A percentile compares a stretch with the other conserved stretches of the same genome.
These are phyloP conservation scores for Mycosphaerella sp. DNA, from an alignment of 2,329 filamentous ascomycete species.

Conservation along the genomic window DNA sequence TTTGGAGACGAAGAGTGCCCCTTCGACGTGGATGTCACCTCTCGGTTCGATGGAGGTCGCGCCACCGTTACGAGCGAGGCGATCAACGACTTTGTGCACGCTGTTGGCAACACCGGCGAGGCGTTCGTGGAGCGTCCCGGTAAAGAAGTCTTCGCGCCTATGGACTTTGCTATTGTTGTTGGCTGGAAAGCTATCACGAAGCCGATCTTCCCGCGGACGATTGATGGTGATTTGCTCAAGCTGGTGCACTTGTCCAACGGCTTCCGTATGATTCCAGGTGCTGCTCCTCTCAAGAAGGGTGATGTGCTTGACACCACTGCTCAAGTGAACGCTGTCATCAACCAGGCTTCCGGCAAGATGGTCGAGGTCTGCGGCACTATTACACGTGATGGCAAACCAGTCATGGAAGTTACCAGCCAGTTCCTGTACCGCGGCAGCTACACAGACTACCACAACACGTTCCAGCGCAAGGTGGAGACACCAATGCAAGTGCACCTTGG, in stretches of 20 bases:
- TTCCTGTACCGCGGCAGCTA: slow-evolving; percentile 94
- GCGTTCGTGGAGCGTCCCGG: slow-evolving; percentile 94
- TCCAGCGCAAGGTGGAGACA: slow-evolving; percentile 94
- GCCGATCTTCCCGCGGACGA: slow-evolving; percentile 94
- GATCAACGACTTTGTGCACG: slow-evolving; percentile 98
- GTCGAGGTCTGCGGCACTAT: slow-evolving; percentile 99
- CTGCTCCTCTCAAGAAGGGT: slow-evolving; percentile 89
- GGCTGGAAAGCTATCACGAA: slow-evolving; percentile 87
- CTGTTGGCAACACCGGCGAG: slow-evolving; percentile 94
- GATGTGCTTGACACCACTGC: slow-evolving; percentile 89
- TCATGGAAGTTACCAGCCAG: slow-evolving; percentile 98
- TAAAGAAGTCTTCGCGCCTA: slow-evolving; percentile 89
- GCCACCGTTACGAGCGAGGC: slow-evolving; percentile 82
- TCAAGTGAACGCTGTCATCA: slow-evolving; percentile 95
- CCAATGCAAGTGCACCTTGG: slow-evolving; percentile 87
- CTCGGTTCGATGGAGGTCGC: slow-evolving; percentile 83
- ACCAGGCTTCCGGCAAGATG: slow-evolving; percentile 98
- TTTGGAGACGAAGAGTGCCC: slow-evolving; percentile 81
- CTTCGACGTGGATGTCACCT: slow-evolving; percentile 76
- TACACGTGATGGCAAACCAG: slow-evolving; percentile 68
- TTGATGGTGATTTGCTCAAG: slow-evolving; percentile 93
- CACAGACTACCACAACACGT: slow-evolving; percentile 93
- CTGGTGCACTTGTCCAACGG: slow-evolving; percentile 94
- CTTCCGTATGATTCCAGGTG: slow-evolving; percentile 97
- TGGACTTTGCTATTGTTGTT: slow-evolving; percentile 63